Conservation (phyloP, 805 yeast genomes). For the Saturnispora sekii region DNA sequence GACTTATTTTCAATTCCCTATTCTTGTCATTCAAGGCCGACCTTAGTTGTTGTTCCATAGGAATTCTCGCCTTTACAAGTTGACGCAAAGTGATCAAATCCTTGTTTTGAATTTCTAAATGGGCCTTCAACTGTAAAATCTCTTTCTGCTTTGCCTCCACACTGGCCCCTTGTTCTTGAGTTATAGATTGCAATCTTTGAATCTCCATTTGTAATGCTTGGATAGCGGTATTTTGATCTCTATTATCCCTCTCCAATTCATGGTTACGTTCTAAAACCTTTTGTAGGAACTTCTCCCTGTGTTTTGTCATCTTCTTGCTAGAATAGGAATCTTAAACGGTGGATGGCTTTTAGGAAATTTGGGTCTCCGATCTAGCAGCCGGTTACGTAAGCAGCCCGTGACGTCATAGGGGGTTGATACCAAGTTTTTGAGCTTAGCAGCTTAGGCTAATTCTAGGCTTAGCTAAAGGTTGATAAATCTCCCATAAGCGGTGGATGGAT, state of each 20-base stretch:
- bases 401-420: too few relatives aligned
- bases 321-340: too few relatives aligned
- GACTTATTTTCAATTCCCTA: background rate
- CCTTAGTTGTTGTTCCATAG: background rate
- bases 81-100: background rate
- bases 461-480: too few relatives aligned
- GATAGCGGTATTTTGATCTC: too few relatives aligned
- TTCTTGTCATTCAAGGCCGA: background rate
- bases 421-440: too few relatives aligned
- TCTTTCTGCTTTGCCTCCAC: background rate
- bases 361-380: background rate
- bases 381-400: too few relatives aligned
- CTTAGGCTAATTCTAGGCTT: too few relatives aligned
- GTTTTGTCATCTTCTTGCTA: background rate
- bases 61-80: background rate
- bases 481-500: too few relatives aligned
- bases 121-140: background rate
- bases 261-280: background rate
- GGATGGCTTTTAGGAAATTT: background rate
- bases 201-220: background rate
- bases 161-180: background rate
- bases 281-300: slow-evolving; percentile 6
- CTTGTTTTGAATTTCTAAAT: background rate
- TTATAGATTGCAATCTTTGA: background rate
- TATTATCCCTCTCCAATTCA: background rate